Percentiles rank a stretch among this genome's conserved stretches.
These are phyloP conservation scores for Peribolospora kevripleyi DNA, from an alignment of 768 basidiomycete genomes.

Conservation along the genomic window DNA sequence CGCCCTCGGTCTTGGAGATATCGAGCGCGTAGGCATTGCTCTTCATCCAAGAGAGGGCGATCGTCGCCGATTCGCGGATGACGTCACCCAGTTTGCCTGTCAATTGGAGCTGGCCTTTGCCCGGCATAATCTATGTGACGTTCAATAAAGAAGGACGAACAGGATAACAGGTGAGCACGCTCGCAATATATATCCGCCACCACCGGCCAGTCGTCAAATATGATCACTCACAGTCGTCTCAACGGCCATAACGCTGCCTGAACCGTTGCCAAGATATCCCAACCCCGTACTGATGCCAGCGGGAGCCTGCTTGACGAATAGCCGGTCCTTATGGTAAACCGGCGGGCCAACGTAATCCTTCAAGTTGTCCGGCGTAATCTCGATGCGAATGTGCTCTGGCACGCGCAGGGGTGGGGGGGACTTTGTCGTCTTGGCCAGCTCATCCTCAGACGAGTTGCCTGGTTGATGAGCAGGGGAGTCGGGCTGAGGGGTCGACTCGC, in stretches of 20 bases:
- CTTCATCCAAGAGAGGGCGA: slow-evolving; percentile 81
- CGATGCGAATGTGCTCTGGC: slow-evolving; percentile 50
- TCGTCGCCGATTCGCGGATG: slow-evolving; percentile 86
- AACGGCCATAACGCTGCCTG: slow-evolving; percentile 88
- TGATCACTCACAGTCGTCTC: slow-evolving; percentile 46
- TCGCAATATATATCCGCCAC: background rate
- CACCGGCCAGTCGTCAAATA: background rate
- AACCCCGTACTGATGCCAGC: slow-evolving; percentile 84
- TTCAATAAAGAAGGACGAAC: too few relatives aligned
- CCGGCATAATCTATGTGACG: slow-evolving; percentile 62
- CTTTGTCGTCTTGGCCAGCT: slow-evolving; percentile 34
- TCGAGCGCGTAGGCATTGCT: slow-evolving; percentile 70
- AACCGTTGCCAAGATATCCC: slow-evolving; percentile 88
- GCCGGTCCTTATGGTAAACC: slow-evolving; percentile 77
- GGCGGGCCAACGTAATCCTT: slow-evolving; percentile 94
- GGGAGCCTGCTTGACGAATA: slow-evolving; percentile 59
- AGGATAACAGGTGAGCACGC: background rate
- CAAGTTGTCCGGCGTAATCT: slow-evolving; percentile 61
- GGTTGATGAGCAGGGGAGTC: background rate
- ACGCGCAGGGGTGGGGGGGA: slow-evolving; percentile 37
- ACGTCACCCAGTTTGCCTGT: slow-evolving; percentile 97
- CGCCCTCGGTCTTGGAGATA: slow-evolving; percentile 43
- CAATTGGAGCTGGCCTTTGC: slow-evolving; percentile 70
- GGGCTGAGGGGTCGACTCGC: background rate
- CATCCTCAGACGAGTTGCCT: slow-evolving; percentile 12